Percentiles rank a stretch among this genome's conserved stretches.
These are phyloP conservation scores for Alloascoidea africana DNA, from an alignment of 805 yeast genomes.

Conservation along the genomic window DNA sequence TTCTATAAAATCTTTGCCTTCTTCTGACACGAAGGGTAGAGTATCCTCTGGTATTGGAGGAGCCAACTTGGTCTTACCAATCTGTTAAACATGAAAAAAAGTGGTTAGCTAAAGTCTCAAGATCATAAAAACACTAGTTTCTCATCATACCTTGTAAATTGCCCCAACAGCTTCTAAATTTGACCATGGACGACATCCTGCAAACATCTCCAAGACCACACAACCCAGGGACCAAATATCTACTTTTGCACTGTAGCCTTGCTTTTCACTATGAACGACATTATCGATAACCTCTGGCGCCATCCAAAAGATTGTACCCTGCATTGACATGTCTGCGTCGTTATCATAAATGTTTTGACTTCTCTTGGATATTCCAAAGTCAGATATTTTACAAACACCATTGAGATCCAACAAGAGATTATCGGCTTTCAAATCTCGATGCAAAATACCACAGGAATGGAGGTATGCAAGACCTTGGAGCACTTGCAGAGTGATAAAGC, in stretches of 20 bases:
- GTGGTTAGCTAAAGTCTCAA: too few relatives aligned
- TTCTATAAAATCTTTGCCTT: constrained; percentile 43
- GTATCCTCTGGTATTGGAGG: constrained; percentile 75
- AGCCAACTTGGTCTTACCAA: constrained; percentile 29
- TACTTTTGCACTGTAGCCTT: constrained; percentile 75
- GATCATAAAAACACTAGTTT: background rate
- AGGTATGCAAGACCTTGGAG: constrained; percentile 54
- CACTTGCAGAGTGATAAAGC: constrained; percentile 52
- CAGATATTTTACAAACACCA: constrained; percentile 74
- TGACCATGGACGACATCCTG: constrained; percentile 84
- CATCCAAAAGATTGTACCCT: constrained; percentile 87
- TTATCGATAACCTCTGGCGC: constrained; percentile 81
- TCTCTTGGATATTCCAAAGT: constrained; percentile 70
- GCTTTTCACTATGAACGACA: constrained; percentile 36
- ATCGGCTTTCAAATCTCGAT: constrained; percentile 75
- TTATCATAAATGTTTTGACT: constrained; percentile 55
- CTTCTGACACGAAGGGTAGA: constrained; percentile 31
- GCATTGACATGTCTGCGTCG: constrained; percentile 72
- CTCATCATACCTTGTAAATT: constrained; percentile 33
- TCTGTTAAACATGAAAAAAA: background rate
- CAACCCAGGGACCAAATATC: constrained; percentile 85
- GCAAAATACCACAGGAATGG: constrained; percentile 60
- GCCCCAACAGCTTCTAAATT: constrained; percentile 70
- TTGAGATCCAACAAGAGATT: constrained; percentile 62
- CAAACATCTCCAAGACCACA: constrained; percentile 72